These are phyloP conservation scores for Lasiosphaeria miniovina DNA, from an alignment of 495 filamentous ascomycete genomes.

Conservation along the genomic window DNA sequence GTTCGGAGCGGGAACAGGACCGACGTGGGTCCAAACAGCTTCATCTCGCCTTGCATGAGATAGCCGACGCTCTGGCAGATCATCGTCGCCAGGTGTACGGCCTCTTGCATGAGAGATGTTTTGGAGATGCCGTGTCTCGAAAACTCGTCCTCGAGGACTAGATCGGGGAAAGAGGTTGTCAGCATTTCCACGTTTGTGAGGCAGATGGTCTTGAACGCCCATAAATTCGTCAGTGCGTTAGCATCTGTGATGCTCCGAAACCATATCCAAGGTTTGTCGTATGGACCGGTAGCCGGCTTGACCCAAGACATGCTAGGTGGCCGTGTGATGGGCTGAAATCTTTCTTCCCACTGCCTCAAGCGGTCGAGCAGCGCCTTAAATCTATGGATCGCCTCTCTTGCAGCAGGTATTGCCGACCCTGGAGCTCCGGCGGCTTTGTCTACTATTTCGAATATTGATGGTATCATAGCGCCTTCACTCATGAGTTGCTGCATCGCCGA, in stretches of 20 bases:
- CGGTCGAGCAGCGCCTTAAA: constrained; percentile 10
- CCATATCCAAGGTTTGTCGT: constrained; percentile 20
- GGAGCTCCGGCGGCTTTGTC: background rate
- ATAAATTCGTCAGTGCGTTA: constrained; percentile 35
- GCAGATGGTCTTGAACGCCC: constrained; percentile 38
- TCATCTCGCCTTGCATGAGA: constrained; percentile 41
- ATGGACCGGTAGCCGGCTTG: background rate
- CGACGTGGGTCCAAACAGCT: constrained; percentile 40
- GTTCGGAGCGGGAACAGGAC: constrained; percentile 27
- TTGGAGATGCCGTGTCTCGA: background rate
- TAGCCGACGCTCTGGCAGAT: constrained; percentile 41
- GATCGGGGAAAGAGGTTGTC: constrained; percentile 4
- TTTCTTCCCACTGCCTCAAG: constrained; percentile 20
- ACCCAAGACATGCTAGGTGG: constrained; percentile 9
- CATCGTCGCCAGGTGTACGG: constrained; percentile 17
- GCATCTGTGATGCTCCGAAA: constrained; percentile 36
- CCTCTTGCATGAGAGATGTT: constrained; percentile 5
- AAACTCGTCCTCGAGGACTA: background rate
- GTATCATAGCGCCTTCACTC: constrained; percentile 27
- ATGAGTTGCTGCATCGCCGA: constrained; percentile 33
- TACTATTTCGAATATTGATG: constrained; percentile 25
- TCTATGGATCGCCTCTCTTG: background rate
- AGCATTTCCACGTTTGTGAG: constrained; percentile 28
- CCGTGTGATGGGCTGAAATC: constrained; percentile 5
- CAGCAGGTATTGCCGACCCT: background rate